Evolutionary conservation across 2,329 filamentous ascomycete genomes (phyloP), one percentile per base, ranked within the genome.

Genomic region (Immersiporthe knoxdaviesiana): DNA sequence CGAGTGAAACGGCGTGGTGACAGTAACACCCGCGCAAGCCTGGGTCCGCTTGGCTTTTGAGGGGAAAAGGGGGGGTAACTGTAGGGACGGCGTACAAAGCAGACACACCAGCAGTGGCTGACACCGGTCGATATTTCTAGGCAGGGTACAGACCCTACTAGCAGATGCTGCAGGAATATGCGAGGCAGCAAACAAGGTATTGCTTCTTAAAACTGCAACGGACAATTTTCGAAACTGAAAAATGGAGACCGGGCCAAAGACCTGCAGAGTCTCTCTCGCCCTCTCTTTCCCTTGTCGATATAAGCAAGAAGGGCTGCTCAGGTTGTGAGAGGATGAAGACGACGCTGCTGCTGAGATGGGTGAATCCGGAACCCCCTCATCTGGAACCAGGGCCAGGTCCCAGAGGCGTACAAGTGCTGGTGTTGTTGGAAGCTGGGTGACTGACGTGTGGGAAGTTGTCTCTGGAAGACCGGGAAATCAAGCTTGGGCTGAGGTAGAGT

Each of bases 11-110:
- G 30, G 44, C 52, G 47, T 47, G 47, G 30, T 37, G 24, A 32
- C 63, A 47, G 54, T 64, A 12, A 41, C 52, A 21, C 54, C 68
- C 52, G 37, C 56, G 50, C 52, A 52, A 47, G 50, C 37, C 24
- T 27, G 50, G 50, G 50, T 24, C n/a, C 62, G 47, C 30, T 47
- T 8, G 8, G 18, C 18, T 27, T 2, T 12, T 18, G 32, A 50
- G 41, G 62, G 21, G 44, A n/a, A n/a, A n/a, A n/a, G n/a, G 11
- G 24, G 50, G 41, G n/a, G 14, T 54, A 35, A 39, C 11, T 12
- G 37, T 39, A 39, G 37, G 37, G 11, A 39, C 37, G 6, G 37
- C 37, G 64, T 30, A 32, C n/a, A 21, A 37, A 27, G 52, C 60
- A 47, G 63, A 32, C 37, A 27, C 37, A n/a, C n/a, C n/a, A 41